Conservation (phyloP, 2,329 filamentous ascomycete genomes). For the Akanthomyces lecanii region DNA sequence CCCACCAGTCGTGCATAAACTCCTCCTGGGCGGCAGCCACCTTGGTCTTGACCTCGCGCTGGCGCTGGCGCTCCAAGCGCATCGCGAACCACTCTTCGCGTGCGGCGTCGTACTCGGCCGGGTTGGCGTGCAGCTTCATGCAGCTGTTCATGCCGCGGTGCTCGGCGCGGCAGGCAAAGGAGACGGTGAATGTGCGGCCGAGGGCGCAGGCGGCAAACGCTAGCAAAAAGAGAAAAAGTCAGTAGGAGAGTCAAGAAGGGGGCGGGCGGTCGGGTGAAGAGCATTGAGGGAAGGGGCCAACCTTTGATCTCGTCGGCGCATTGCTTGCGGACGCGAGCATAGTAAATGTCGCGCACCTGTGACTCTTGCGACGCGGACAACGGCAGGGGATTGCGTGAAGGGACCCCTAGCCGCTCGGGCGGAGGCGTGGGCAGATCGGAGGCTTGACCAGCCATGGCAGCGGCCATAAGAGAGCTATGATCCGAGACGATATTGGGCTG, state of each 20-base stretch:
- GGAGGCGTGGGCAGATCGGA: conserved; percentile 24
- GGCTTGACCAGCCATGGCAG: conserved; percentile 30
- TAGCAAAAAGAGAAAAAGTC: conserved; percentile 33
- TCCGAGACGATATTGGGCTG: not conserved
- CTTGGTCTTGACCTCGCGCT: conserved; percentile 60
- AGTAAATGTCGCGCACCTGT: conserved; percentile 76
- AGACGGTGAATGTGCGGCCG: conserved; percentile 79
- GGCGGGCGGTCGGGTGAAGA: conserved; percentile 4
- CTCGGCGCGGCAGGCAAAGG: conserved; percentile 77
- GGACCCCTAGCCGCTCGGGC: conserved; percentile 40
- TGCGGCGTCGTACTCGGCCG: conserved; percentile 79
- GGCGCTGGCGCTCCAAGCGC: conserved; percentile 64
- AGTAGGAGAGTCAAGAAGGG: not conserved
- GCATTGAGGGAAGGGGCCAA: conserved; percentile 29
- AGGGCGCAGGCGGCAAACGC: conserved; percentile 89
- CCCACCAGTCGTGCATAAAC: conserved; percentile 66
- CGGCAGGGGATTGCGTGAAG: conserved; percentile 74
- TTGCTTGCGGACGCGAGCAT: conserved; percentile 69
- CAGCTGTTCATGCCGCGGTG: conserved; percentile 88
- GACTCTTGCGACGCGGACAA: conserved; percentile 77
- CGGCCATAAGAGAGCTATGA: conserved; percentile 19
- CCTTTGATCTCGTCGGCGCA: conserved; percentile 78
- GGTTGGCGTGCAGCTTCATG: conserved; percentile 84
- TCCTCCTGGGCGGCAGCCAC: conserved; percentile 59
- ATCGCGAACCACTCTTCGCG: conserved; percentile 89